A percentile compares a stretch with the other conserved stretches of the same genome.
Evolutionary conservation across 257 asterid species (phyloP).

Genomic region (Jacaranda copaia): DNA sequence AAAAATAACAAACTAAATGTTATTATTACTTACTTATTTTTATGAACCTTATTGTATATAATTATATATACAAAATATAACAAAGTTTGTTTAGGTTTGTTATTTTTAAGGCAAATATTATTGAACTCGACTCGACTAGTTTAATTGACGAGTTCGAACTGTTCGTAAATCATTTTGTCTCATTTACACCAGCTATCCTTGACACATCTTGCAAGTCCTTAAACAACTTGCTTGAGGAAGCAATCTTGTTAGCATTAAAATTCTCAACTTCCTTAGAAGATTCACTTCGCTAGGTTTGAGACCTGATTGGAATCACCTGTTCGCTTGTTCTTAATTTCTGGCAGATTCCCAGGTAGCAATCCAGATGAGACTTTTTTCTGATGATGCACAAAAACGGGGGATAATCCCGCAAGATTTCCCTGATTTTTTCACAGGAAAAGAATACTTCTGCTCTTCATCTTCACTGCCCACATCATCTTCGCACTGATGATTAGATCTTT

Average conservation of each 20-base stretch:
- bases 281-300: slow-evolving; percentile 40
- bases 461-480: slow-evolving; percentile 49
- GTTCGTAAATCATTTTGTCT: too few relatives aligned
- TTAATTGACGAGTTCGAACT: too few relatives aligned
- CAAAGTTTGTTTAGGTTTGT: too few relatives aligned
- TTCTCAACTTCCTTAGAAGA: slow-evolving; percentile 51
- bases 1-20: too few relatives aligned
- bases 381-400: slow-evolving; percentile 56
- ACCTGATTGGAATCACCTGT: slow-evolving; percentile 39
- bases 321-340: slow-evolving; percentile 43
- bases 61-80: too few relatives aligned
- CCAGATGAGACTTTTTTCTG: slow-evolving; percentile 61
- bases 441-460: slow-evolving; percentile 40
- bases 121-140: too few relatives aligned
- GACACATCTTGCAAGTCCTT: slow-evolving; percentile 47
- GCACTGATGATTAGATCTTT: slow-evolving; percentile 1
- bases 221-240: slow-evolving; percentile 40
- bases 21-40: too few relatives aligned
- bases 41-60: too few relatives aligned
- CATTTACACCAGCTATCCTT: too few relatives aligned
- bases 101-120: too few relatives aligned
- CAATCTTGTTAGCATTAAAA: slow-evolving; percentile 42
- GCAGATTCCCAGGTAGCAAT: slow-evolving; percentile 52
- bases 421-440: slow-evolving; percentile 47
- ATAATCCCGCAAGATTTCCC: slow-evolving; percentile 62